phyloP scores from a whole-genome alignment of 495 filamentous ascomycete species.

The Neurospora sp. region DNA sequence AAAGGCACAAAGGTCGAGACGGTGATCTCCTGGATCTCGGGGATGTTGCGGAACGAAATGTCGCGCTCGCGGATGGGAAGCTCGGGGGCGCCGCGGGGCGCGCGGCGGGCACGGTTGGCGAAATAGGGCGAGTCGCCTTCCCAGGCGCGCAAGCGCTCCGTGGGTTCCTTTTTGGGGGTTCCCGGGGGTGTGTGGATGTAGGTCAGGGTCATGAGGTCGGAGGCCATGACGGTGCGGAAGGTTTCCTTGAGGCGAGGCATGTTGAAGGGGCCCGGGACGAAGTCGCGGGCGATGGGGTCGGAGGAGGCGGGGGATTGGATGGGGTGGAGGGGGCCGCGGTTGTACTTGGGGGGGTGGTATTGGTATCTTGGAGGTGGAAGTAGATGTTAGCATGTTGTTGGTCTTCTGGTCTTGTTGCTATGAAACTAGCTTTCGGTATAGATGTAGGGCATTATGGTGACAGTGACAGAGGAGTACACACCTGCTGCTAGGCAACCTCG shows the following conservation, averaged over 20 bases:
- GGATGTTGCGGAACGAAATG: slow-evolving; percentile 78
- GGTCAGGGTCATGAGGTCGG: slow-evolving; percentile 82
- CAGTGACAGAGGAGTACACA: slow-evolving; percentile 1
- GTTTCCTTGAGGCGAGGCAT: slow-evolving; percentile 82
- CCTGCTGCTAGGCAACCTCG: slow-evolving; percentile 29
- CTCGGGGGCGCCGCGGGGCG: slow-evolving; percentile 55
- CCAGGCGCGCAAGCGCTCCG: slow-evolving; percentile 73
- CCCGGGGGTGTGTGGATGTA: slow-evolving; percentile 76
- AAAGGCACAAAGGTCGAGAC: slow-evolving; percentile 59
- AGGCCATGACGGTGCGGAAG: slow-evolving; percentile 70
- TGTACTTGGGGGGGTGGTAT: slow-evolving; percentile 84
- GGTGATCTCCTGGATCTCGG: slow-evolving; percentile 68
- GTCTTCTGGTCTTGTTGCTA: no score
- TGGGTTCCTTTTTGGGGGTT: slow-evolving; percentile 48
- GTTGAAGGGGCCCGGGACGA: slow-evolving; percentile 88
- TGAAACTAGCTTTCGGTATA: no score
- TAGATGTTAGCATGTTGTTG: no score
- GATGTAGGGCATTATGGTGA: no score
- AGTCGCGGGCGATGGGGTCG: slow-evolving; percentile 76
- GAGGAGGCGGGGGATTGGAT: slow-evolving; percentile 76
- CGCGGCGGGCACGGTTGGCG: slow-evolving; percentile 76
- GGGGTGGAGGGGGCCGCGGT: slow-evolving; percentile 87
- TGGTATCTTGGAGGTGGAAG: slow-evolving; percentile 44
- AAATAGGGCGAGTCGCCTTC: slow-evolving; percentile 86
- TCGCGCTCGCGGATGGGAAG: slow-evolving; percentile 64